Base-by-base conservation (phyloP, 1,139 yeast species). In the Debaryomyces robertsiae region DNA sequence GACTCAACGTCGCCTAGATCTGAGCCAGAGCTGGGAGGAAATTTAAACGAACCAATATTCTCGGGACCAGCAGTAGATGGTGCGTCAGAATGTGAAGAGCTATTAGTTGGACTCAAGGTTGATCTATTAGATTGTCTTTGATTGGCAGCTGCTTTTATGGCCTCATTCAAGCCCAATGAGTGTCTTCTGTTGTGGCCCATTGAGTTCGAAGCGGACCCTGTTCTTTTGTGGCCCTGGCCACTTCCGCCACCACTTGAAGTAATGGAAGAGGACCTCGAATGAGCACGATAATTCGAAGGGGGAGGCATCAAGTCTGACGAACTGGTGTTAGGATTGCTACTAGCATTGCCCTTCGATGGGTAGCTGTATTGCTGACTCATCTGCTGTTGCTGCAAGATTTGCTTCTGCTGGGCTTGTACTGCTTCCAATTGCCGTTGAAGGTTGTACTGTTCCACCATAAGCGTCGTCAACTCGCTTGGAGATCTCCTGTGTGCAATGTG, bases 401-500 rank as follows among this genome's bases (percentile, higher is more conserved):
- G 96, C 60, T 89, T 93, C 59, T 87, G 96, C 60, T 91, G 96
- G 13, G 87, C 91, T 60, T 90, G 96, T 3, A 88, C 95, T 50
- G 82, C 77, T 55, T 91, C 97, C 66, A 90, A 74, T 61, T 91
- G 97, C 54, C 94, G 89, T 62, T 91, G 97, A 45, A 93, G 75
- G 48, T 93, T 90, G 63, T 91, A 81, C 60, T 90, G 97, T 62
- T 90, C 96, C 54, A 87, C 81, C 96, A 93, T 91, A 49, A 93
- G 72, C 44, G 87, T 87, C n/a, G 98, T 91, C 61, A 93, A 75
- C 61, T 93, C 98, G 52, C 93, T 82, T 17, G 97, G 97, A 3
- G 97, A 86, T 46, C 96, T 77, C 57, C 98, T 78, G 58, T 91
- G 98, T 18, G 98, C 98, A 52, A 91, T 90, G 65, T 89, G 95